Evolutionary conservation across 2,329 filamentous ascomycete species (phyloP).

Genomic region (Xylaria sp.): DNA sequence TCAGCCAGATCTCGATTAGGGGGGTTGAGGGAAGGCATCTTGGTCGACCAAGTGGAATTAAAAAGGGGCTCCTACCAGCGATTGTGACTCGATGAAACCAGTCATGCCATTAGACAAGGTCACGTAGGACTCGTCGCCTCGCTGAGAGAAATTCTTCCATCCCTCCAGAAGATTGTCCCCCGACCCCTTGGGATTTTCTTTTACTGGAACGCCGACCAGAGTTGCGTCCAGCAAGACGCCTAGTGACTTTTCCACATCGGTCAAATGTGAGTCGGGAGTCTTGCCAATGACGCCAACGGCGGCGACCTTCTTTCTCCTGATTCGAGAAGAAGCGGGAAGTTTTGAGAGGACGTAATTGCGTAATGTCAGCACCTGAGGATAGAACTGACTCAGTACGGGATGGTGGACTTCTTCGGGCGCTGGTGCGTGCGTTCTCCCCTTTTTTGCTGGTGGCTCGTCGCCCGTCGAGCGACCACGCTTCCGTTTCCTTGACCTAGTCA

Average conservation of each 20-base stretch:
- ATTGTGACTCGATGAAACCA: conserved; percentile 57
- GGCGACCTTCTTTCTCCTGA: conserved; percentile 60
- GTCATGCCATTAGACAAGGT: conserved; percentile 52
- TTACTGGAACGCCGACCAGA: conserved; percentile 60
- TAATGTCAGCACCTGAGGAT: conserved; percentile 65
- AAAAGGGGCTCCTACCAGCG: conserved; percentile 56
- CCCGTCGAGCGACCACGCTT: conserved; percentile 21
- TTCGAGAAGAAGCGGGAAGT: conserved; percentile 68
- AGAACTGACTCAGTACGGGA: conserved; percentile 70
- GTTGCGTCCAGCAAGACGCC: conserved; percentile 68
- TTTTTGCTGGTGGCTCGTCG: conserved; percentile 23
- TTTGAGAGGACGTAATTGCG: conserved; percentile 70
- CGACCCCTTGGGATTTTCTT: conserved; percentile 37
- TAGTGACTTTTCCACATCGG: conserved; percentile 48
- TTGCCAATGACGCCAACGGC: conserved; percentile 42
- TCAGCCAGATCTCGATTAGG: conserved; percentile 6
- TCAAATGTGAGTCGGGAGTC: conserved; percentile 15
- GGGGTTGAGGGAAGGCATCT: conserved; percentile 6
- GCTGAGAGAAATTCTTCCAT: conserved; percentile 65
- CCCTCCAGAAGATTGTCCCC: conserved; percentile 52
- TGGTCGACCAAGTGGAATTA: conserved; percentile 4
- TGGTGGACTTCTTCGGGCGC: conserved; percentile 46
- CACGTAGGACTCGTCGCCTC: conserved; percentile 59
- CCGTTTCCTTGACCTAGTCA: conserved; percentile 35
- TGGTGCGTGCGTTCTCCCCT: conserved; percentile 12